Evolutionary conservation across 2,329 filamentous ascomycete genomes (phyloP), one percentile per base, ranked within the genome.

Genomic region (Didymella keratinophila): DNA sequence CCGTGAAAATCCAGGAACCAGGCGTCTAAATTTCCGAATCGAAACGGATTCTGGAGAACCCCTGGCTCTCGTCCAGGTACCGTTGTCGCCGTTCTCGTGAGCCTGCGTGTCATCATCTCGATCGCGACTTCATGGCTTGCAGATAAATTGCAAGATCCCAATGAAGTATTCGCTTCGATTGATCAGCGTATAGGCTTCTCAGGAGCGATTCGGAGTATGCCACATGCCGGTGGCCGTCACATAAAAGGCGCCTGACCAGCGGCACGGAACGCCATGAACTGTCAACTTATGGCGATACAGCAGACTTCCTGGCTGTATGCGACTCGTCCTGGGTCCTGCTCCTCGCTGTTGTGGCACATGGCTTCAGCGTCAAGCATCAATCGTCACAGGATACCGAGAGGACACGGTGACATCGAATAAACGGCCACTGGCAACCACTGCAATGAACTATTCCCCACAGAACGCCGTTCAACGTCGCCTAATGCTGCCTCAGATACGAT

Each of bases 131-230:
- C 23, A 39, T 37, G 49, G 36, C 39, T 45, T 42, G 42, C 27
- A n/a, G 51, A 52, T 57, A 55, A 55, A 62, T 58, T 60, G 47
- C 58, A 58, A 63, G 36, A 41, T 27, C 56, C 55, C 42, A 52
- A 64, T 61, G 55, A 18, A 46, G 45, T 43, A 50, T 46, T 53
- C 41, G 20, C 41, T 50, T 54, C 45, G 56, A 54, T 30, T 50
- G 56, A 32, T 23, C 34, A 42, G 25, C 32, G 18, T 37, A 27
- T 68, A 67, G 65, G 58, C 60, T 67, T 66, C 60, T 45, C 56
- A 57, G 61, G 64, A 55, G 57, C 68, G 56, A 66, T 64, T 68
- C 64, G 64, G 70, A 70, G 56, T 60, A 51, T 62, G 61, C 63
- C 63, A 56, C 51, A 58, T 59, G 58, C 64, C 64, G 53, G 53